Conservation (phyloP, 1,139 yeast genomes). For the Hyphopichia burtonii region DNA sequence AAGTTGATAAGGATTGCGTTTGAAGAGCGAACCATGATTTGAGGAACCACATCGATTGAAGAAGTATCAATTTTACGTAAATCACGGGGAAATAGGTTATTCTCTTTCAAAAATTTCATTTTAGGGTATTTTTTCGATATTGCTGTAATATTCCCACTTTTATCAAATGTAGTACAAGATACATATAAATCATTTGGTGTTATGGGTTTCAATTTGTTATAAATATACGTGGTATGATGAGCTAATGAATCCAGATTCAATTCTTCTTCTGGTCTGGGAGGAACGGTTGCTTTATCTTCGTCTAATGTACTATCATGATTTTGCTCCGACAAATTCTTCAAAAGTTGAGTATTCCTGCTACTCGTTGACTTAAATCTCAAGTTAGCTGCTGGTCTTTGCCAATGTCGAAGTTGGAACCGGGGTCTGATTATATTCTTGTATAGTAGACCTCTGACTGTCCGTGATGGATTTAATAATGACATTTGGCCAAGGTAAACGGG, state of each 20-base stretch:
- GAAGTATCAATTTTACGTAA: slow-evolving; percentile 86
- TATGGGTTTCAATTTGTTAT: slow-evolving; percentile 49
- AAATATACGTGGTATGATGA: slow-evolving; percentile 7
- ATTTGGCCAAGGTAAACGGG: neutral
- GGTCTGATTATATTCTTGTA: neutral
- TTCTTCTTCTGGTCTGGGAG: neutral
- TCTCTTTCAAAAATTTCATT: slow-evolving; percentile 69
- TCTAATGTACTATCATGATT: neutral
- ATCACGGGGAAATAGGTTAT: slow-evolving; percentile 79
- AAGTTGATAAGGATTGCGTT: slow-evolving; percentile 78
- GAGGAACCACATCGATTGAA: slow-evolving; percentile 84
- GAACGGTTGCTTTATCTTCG: neutral
- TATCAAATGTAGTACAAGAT: slow-evolving; percentile 73
- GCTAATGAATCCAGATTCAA: neutral
- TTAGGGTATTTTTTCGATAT: slow-evolving; percentile 79
- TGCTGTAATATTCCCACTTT: slow-evolving; percentile 66
- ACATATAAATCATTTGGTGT: slow-evolving; percentile 59
- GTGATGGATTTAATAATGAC: neutral
- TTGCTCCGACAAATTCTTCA: neutral
- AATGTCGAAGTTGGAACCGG: neutral
- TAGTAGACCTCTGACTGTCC: neutral
- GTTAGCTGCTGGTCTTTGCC: neutral
- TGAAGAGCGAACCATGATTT: slow-evolving; percentile 70
- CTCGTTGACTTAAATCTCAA: neutral
- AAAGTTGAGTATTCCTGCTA: neutral